These are phyloP conservation scores for Naganishia sp. DNA, from an alignment of 1,284 basidiomycete genomes.

Conservation along the genomic window DNA sequence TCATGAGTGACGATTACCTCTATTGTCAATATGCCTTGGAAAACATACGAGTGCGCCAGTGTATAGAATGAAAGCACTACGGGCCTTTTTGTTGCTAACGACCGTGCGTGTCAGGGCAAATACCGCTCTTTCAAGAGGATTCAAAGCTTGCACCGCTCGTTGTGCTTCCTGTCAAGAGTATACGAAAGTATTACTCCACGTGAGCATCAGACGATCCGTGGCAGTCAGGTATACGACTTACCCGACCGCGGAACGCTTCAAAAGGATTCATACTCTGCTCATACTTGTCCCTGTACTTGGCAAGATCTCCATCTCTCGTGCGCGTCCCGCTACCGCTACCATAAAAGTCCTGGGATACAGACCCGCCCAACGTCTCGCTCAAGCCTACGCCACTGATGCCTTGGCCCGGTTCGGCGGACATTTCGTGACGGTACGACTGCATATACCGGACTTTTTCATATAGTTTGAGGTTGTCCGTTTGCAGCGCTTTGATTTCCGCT, in stretches of 20 bases:
- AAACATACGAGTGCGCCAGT: slow-evolving; percentile 47
- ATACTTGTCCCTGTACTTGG: slow-evolving; percentile 85
- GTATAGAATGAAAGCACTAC: slow-evolving; percentile 56
- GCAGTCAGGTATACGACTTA: slow-evolving; percentile 56
- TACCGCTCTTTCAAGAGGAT: slow-evolving; percentile 85
- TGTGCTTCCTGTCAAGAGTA: slow-evolving; percentile 72
- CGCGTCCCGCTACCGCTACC: not conserved
- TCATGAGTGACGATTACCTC: not conserved
- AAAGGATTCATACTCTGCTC: slow-evolving; percentile 98
- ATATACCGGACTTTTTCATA: slow-evolving; percentile 97
- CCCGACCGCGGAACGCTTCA: slow-evolving; percentile 90
- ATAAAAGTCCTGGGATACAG: not conserved
- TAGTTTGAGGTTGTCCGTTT: slow-evolving; percentile 88
- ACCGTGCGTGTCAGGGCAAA: slow-evolving; percentile 81
- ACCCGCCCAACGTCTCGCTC: too few species aligned
- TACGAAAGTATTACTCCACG: not conserved
- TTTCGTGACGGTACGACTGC: slow-evolving; percentile 83
- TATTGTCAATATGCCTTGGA: not conserved
- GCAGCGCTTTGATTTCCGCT: slow-evolving; percentile 80
- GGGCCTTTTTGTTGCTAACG: slow-evolving; percentile 79
- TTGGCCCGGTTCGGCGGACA: slow-evolving; percentile 47
- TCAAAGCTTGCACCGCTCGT: slow-evolving; percentile 84
- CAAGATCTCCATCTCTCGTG: slow-evolving; percentile 66
- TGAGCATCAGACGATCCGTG: not conserved
- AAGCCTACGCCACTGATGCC: not conserved